These are phyloP conservation scores for Cryphonectria japonica DNA, from an alignment of 2,329 filamentous ascomycete species.

Conservation along the genomic window DNA sequence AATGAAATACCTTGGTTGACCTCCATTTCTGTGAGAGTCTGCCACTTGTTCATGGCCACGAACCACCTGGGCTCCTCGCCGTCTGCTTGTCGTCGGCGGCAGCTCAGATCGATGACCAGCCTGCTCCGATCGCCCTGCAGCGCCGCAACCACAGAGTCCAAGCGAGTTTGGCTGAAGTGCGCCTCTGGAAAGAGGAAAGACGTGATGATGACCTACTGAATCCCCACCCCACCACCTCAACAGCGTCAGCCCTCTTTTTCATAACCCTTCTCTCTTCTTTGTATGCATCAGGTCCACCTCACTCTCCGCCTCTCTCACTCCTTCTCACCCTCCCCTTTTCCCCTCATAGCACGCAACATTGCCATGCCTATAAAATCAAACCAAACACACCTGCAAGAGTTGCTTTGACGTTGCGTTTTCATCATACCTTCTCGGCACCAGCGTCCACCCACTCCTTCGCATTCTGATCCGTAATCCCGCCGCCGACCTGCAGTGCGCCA, in stretches of 20 bases:
- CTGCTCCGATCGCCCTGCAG: constrained; percentile 76
- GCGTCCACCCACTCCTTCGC: constrained; percentile 83
- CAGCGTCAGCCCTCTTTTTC: constrained; percentile 5
- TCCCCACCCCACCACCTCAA: constrained; percentile 5
- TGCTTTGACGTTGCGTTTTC: neutral
- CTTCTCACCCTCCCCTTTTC: too few relatives aligned
- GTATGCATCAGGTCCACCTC: too few relatives aligned
- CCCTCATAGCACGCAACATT: neutral
- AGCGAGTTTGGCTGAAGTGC: constrained; percentile 75
- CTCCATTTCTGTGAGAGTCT: constrained; percentile 96
- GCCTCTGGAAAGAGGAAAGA: constrained; percentile 90
- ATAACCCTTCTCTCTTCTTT: neutral
- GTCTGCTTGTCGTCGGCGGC: constrained; percentile 71
- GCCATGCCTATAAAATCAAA: neutral
- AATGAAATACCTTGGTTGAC: constrained; percentile 72
- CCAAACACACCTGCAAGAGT: neutral
- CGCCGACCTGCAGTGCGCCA: constrained; percentile 81
- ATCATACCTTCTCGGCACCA: constrained; percentile 82
- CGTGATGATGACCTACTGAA: constrained; percentile 87
- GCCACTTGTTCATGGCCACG: constrained; percentile 99
- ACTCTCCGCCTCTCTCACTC: neutral
- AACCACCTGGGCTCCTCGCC: constrained; percentile 62
- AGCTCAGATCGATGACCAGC: constrained; percentile 94
- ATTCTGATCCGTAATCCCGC: constrained; percentile 88
- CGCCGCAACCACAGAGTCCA: constrained; percentile 73